These are phyloP conservation scores for Trichosanthes cucumerina DNA, from an alignment of 306 rosid species.

Conservation along the genomic window DNA sequence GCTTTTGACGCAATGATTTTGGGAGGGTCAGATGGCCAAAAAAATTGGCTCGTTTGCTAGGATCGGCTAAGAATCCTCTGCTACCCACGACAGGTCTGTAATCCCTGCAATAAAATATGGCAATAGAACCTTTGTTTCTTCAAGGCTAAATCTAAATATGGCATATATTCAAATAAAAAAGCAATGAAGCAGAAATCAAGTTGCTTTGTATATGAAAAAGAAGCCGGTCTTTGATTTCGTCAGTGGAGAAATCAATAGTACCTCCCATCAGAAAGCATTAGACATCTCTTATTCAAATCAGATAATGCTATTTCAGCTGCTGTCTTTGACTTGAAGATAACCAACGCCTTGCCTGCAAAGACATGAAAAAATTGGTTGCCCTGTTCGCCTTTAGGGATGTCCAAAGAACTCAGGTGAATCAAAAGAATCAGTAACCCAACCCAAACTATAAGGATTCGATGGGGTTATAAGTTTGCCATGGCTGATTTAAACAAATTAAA, in stretches of 20 bases:
- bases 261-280: slow-evolving; percentile 50
- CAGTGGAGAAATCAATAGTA: slow-evolving; percentile 8
- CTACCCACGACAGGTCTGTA: slow-evolving; percentile 27
- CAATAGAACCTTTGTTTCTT: neutral
- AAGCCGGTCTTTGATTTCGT: neutral
- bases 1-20: slow-evolving; percentile 9
- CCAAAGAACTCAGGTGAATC: neutral
- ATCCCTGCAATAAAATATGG: neutral
- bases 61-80: slow-evolving; percentile 21
- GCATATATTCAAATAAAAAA: neutral
- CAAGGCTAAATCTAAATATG: neutral
- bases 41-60: slow-evolving; percentile 19
- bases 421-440: too few species aligned
- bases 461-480: too few species aligned
- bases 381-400: neutral
- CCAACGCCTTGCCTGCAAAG: slow-evolving; percentile 47
- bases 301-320: slow-evolving; percentile 35
- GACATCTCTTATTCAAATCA: slow-evolving; percentile 32
- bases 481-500: too few species aligned
- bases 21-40: slow-evolving; percentile 26
- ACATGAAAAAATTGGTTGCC: slow-evolving; percentile 7
- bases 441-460: too few species aligned
- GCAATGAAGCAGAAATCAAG: neutral
- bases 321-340: slow-evolving; percentile 38
- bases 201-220: neutral